Conservation (phyloP, 768 basidiomycete species). For the Lactarius trivialis region DNA sequence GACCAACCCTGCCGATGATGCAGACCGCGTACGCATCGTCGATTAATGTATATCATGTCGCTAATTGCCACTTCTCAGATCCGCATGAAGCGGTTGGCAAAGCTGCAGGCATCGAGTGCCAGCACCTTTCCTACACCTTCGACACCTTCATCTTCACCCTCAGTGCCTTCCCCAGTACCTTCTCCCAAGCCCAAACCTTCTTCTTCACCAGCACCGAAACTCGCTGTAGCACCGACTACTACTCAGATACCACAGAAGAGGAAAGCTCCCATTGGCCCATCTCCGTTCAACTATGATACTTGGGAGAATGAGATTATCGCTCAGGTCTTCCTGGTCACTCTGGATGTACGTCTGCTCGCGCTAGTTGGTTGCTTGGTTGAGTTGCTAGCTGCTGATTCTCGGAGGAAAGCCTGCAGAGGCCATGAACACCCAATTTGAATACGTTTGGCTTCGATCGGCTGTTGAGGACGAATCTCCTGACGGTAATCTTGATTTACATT, state of each 20-base stretch:
- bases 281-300: conserved; percentile 45
- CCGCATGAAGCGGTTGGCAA: conserved; percentile 85
- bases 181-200: conserved; percentile 30
- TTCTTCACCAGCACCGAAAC: conserved; percentile 23
- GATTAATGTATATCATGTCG: background rate
- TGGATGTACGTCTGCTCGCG: conserved; percentile 50
- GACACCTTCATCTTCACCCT: conserved; percentile 29
- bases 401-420: conserved; percentile 21
- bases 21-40: conserved; percentile 54
- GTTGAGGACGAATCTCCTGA: conserved; percentile 15
- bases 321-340: conserved; percentile 67
- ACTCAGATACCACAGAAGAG: conserved; percentile 40
- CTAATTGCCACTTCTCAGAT: conserved; percentile 46
- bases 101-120: conserved; percentile 50
- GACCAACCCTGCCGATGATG: conserved; percentile 59
- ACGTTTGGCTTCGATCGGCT: conserved; percentile 22
- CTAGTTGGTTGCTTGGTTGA: background rate
- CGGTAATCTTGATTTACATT: background rate
- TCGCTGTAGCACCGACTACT: conserved; percentile 28
- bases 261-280: conserved; percentile 33
- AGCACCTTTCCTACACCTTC: conserved; percentile 30
- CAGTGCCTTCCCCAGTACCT: conserved; percentile 29
- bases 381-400: background rate
- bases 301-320: conserved; percentile 76
- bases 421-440: conserved; percentile 15